Percentiles rank a stretch among this genome's conserved stretches.
phyloP scores from a whole-genome alignment of 2,329 filamentous ascomycete species.

The Pyrenochaeta sp. region DNA sequence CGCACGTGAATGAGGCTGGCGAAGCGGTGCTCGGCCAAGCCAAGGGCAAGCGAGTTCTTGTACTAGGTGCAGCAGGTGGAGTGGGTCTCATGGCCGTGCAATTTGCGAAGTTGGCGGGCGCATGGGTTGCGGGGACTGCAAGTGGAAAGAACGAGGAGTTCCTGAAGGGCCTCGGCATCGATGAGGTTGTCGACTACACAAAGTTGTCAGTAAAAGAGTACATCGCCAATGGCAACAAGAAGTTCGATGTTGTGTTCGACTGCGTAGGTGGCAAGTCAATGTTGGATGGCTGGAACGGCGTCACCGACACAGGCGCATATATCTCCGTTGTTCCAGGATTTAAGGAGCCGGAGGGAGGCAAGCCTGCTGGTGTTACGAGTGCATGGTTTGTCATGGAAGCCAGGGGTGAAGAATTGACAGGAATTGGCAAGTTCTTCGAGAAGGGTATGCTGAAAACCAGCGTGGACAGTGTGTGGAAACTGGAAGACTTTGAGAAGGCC shows the following conservation, averaged over 20 bases:
- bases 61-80: constrained; percentile 54
- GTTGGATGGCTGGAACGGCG: constrained; percentile 53
- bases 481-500: constrained; percentile 53
- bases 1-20: constrained; percentile 8
- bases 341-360: constrained; percentile 38
- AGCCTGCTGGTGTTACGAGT: constrained; percentile 41
- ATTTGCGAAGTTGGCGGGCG: constrained; percentile 51
- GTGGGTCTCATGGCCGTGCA: constrained; percentile 57
- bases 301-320: constrained; percentile 49
- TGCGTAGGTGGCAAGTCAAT: constrained; percentile 54
- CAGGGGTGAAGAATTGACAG: constrained; percentile 47
- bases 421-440: constrained; percentile 53
- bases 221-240: constrained; percentile 27
- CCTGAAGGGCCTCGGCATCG: constrained; percentile 51
- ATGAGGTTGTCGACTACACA: constrained; percentile 55
- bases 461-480: constrained; percentile 54
- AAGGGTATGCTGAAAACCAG: constrained; percentile 46
- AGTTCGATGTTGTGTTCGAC: constrained; percentile 58
- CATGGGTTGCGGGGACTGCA: constrained; percentile 52
- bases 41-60: constrained; percentile 49
- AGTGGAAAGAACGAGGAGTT: constrained; percentile 48
- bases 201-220: constrained; percentile 41
- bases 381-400: constrained; percentile 56
- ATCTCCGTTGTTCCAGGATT: constrained; percentile 49
- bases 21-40: constrained; percentile 16